Conservation (phyloP, 2,329 filamentous ascomycete genomes). For the Paraphoma sp. region DNA sequence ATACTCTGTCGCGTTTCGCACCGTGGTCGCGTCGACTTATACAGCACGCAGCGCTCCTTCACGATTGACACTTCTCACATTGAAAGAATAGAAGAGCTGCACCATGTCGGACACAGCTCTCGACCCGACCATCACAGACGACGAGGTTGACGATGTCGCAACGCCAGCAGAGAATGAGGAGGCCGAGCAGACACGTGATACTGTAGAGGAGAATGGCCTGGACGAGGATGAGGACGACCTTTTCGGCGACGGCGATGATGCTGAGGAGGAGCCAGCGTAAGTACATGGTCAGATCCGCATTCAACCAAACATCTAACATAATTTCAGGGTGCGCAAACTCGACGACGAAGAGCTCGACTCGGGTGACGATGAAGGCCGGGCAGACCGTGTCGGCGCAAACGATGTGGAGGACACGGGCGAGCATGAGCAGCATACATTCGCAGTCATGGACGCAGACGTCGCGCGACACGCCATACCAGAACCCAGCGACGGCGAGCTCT, state of each 20-base stretch:
- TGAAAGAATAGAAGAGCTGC: not conserved
- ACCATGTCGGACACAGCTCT: constrained; percentile 48
- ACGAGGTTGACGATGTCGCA: constrained; percentile 42
- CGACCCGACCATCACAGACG: constrained; percentile 43
- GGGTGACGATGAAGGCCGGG: constrained; percentile 67
- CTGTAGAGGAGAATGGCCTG: constrained; percentile 37
- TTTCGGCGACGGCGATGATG: constrained; percentile 53
- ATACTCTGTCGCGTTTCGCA: not conserved
- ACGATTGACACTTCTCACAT: not conserved
- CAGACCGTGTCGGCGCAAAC: constrained; percentile 62
- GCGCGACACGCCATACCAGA: constrained; percentile 75
- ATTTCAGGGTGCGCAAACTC: constrained; percentile 54
- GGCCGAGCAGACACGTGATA: constrained; percentile 35
- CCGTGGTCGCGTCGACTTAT: not conserved
- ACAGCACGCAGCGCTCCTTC: not conserved
- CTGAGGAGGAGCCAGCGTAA: constrained; percentile 33
- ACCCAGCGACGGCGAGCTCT: constrained; percentile 74
- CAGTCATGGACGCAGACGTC: constrained; percentile 67
- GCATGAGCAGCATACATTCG: constrained; percentile 62
- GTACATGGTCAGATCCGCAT: constrained; percentile 43
- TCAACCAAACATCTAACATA: constrained; percentile 16
- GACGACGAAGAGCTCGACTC: constrained; percentile 70
- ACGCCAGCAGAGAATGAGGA: constrained; percentile 40
- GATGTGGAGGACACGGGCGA: constrained; percentile 53
- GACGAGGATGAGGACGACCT: constrained; percentile 53